Base-by-base conservation (phyloP, 345 rosid species). In the Excoecaria agallocha region DNA sequence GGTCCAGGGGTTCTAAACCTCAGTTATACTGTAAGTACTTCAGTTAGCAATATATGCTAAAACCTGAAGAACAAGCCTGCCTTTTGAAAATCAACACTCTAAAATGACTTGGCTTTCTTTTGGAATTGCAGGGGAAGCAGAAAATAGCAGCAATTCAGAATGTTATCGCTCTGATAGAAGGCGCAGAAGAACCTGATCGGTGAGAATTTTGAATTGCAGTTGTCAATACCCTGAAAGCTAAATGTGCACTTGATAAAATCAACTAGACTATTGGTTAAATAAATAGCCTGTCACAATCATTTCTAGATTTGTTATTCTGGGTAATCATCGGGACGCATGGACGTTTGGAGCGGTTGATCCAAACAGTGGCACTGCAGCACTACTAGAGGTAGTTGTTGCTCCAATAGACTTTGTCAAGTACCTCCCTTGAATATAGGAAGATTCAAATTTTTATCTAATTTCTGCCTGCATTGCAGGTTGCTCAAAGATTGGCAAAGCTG, bases 271-370 rank as follows among this genome's bases (percentile, higher is more conserved):
- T 13, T 12, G 6, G 20, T 22, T 9, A 12, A 66, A 55, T 35
- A 55, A 43, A 68, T 30, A 30, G 30, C 51, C 30, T 63, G 52
- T 48, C 38, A 56, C 56, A 46, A 46, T 45, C 22, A 69, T 70
- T 54, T 74, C 24, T 70, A 93, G 98, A 75, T 93, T 81, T 72
- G 85, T 91, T 67, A 73, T 91, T 70, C 77, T 93, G 74, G 95
- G 98, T 12, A 93, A 93, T 84, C 98, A 93, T 79, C 81, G 97
- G 43, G 98, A 91, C 79, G 98, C 98, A 70, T 93, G 98, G 98
- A 90, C 89, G 37, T 93, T 88, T 61, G 98, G 98, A 66, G 93
- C 97, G 3, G 98, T 85, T 43, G 95, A 91, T 87, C 97, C 97
- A 50, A 91, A 87, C 80, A 93, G 98, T 46, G 98, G 91, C 20